These are phyloP conservation scores for Colletotrichum sublineola DNA, from an alignment of 2,329 filamentous ascomycete genomes.

Conservation along the genomic window DNA sequence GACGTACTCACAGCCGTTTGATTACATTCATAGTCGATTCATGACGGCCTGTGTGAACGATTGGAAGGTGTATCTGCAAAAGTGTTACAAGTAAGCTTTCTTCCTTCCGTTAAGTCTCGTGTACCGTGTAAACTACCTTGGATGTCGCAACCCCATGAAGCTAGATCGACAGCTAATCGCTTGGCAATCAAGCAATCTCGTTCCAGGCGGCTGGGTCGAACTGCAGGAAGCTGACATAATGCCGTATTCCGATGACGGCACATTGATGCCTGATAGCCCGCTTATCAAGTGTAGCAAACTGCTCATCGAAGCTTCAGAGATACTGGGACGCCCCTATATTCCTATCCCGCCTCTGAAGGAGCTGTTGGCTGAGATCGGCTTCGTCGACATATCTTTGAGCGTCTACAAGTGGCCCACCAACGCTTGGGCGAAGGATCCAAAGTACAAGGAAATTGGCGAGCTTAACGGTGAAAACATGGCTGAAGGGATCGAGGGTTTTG, in stretches of 20 bases:
- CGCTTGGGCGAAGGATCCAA: constrained; percentile 64
- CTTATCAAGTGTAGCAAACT: constrained; percentile 50
- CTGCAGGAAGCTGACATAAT: too few relatives aligned
- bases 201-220: constrained; percentile 60
- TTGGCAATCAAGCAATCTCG: constrained; percentile 46
- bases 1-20: constrained; percentile 54
- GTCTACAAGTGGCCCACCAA: constrained; percentile 64
- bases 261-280: constrained; percentile 44
- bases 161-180: too few relatives aligned
- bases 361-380: constrained; percentile 65
- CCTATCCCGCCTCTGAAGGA: constrained; percentile 44
- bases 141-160: too few relatives aligned
- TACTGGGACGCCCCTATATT: constrained; percentile 49
- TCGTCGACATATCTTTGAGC: constrained; percentile 63
- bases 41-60: constrained; percentile 52
- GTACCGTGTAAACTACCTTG: too few relatives aligned
- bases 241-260: too few relatives aligned
- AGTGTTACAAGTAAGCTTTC: too few relatives aligned
- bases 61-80: constrained; percentile 52
- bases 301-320: constrained; percentile 49
- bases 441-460: constrained; percentile 64
- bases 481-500: constrained; percentile 49
- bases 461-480: constrained; percentile 49
- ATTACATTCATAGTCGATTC: constrained; percentile 56
- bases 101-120: too few relatives aligned